phyloP scores from a whole-genome alignment of 2,329 filamentous ascomycete genomes.

The Westerdykella aurantiaca region DNA sequence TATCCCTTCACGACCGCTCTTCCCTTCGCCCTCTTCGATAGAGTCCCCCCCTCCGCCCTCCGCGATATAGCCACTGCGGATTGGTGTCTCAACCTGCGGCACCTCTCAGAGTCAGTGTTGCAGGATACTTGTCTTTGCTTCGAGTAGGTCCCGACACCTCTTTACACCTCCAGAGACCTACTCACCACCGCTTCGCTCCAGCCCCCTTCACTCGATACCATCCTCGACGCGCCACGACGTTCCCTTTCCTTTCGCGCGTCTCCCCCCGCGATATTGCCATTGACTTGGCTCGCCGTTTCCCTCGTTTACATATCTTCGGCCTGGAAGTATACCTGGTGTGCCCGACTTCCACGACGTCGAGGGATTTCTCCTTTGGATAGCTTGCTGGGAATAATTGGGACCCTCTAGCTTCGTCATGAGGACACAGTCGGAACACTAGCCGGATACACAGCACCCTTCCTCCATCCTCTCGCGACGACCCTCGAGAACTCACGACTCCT shows the following conservation, averaged over 20 bases:
- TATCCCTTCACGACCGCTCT: slow-evolving; percentile 16
- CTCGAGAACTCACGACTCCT: not conserved
- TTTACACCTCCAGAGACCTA: not conserved
- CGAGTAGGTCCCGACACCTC: slow-evolving; percentile 3
- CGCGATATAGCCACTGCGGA: slow-evolving; percentile 12
- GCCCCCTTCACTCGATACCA: not conserved
- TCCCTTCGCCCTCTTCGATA: slow-evolving; percentile 32
- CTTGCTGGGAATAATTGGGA: not conserved
- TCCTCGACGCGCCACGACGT: not conserved
- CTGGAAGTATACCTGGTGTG: no score
- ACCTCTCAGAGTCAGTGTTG: slow-evolving; percentile 2
- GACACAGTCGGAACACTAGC: slow-evolving; percentile 15
- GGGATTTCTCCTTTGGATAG: not conserved
- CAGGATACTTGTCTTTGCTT: slow-evolving; percentile 10
- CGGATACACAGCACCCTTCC: slow-evolving; percentile 1
- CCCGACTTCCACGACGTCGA: not conserved
- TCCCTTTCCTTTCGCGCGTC: slow-evolving; percentile 1
- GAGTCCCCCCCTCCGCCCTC: slow-evolving; percentile 17
- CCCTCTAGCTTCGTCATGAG: slow-evolving; percentile 25
- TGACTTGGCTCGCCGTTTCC: slow-evolving; percentile 1
- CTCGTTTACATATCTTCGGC: not conserved
- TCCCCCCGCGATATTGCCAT: slow-evolving; percentile 1
- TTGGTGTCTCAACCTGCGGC: slow-evolving; percentile 8
- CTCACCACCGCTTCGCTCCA: not conserved
- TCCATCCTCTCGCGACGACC: slow-evolving; percentile 9